Evolutionary conservation across 495 filamentous ascomycete species (phyloP).

Genomic region (Annulohypoxylon nitens): DNA sequence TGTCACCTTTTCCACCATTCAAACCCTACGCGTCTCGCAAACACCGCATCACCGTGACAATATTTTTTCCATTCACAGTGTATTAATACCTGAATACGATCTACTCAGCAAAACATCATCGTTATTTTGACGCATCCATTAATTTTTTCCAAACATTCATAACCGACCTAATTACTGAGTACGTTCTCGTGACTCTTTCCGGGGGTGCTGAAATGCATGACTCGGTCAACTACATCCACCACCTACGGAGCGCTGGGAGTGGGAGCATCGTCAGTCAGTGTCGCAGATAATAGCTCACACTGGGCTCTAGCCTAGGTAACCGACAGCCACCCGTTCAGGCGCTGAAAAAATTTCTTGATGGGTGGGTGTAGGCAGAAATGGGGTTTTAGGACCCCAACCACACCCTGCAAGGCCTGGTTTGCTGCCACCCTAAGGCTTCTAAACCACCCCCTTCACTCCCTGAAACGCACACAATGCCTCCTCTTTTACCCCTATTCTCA

Average conservation of each 20-base stretch:
- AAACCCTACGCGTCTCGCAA: constrained; percentile 21
- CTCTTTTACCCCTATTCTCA: constrained; percentile 45
- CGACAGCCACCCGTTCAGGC: constrained; percentile 38
- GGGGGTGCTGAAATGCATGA: constrained; percentile 44
- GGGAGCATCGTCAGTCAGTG: constrained; percentile 44
- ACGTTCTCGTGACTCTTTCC: constrained; percentile 5
- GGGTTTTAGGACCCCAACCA: constrained; percentile 50
- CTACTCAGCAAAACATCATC: background rate
- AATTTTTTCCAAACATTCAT: background rate
- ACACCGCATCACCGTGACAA: background rate
- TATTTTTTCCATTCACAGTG: constrained; percentile 2
- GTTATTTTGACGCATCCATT: background rate
- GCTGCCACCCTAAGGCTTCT: constrained; percentile 41
- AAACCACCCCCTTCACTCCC: constrained; percentile 45
- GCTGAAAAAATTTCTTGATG: constrained; percentile 27
- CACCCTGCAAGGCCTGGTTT: constrained; percentile 39
- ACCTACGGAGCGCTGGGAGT: constrained; percentile 24
- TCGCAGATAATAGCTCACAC: constrained; percentile 33
- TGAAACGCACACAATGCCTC: constrained; percentile 51
- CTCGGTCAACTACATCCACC: constrained; percentile 48
- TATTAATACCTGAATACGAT: constrained; percentile 10
- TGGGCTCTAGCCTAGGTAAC: constrained; percentile 32
- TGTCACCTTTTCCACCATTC: constrained; percentile 27
- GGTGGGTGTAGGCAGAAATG: constrained; percentile 42
- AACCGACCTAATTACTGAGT: background rate